Percentiles rank a stretch among this genome's conserved stretches.
phyloP scores from a whole-genome alignment of 2,329 filamentous ascomycete genomes.

The Rutstroemia sp. region DNA sequence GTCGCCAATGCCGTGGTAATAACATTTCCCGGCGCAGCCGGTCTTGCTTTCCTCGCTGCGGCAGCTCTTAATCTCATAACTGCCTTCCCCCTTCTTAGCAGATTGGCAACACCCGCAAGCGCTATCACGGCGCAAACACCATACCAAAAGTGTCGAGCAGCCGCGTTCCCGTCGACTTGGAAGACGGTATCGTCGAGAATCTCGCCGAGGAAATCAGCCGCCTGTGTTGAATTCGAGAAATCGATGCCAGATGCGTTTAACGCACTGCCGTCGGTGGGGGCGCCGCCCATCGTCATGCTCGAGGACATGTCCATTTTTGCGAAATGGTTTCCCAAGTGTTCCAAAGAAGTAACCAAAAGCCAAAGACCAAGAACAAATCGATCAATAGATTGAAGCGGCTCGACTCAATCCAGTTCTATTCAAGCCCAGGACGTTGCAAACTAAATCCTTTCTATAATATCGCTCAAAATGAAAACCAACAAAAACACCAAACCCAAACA shows the following conservation, averaged over 20 bases:
- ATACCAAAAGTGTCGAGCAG: slow-evolving; percentile 34
- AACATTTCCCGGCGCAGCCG: slow-evolving; percentile 28
- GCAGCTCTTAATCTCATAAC: slow-evolving; percentile 30
- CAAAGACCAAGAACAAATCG: too few relatives aligned
- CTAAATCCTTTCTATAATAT: too few relatives aligned
- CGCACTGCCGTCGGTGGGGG: slow-evolving; percentile 15
- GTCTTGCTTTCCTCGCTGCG: slow-evolving; percentile 25
- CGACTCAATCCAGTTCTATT: too few relatives aligned
- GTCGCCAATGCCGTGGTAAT: slow-evolving; percentile 23
- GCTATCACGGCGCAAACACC: slow-evolving; percentile 31
- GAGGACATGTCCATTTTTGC: slow-evolving; percentile 14
- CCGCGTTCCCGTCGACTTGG: slow-evolving; percentile 30
- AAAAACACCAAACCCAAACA: too few relatives aligned
- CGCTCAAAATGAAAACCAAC: too few relatives aligned
- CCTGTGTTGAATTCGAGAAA: slow-evolving; percentile 32
- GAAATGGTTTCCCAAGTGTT: too few relatives aligned
- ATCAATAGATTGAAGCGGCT: too few relatives aligned
- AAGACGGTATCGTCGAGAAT: slow-evolving; percentile 32
- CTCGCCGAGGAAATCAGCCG: slow-evolving; percentile 29
- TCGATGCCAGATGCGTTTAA: slow-evolving; percentile 31
- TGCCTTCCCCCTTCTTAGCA: slow-evolving; percentile 20
- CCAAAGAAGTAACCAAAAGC: too few relatives aligned
- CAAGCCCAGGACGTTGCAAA: too few relatives aligned
- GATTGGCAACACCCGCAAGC: slow-evolving; percentile 28
- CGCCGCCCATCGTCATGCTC: slow-evolving; percentile 20